These are phyloP conservation scores for Colletotrichum agaves DNA, from an alignment of 2,329 filamentous ascomycete genomes.

Conservation along the genomic window DNA sequence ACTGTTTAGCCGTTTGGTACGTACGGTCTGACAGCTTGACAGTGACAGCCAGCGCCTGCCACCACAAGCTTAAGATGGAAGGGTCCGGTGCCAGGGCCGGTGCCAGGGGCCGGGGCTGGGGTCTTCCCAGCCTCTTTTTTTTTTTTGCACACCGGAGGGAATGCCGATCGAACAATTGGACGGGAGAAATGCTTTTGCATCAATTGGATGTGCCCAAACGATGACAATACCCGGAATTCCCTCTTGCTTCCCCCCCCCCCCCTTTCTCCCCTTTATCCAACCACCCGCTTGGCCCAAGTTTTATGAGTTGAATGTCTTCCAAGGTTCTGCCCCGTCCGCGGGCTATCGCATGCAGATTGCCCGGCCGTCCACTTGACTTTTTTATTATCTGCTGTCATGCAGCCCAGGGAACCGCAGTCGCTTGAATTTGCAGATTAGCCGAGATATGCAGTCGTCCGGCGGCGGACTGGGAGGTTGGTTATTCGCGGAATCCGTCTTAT, in stretches of 20 bases:
- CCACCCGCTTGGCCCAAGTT: constrained; percentile 2
- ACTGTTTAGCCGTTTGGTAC: constrained; percentile 9
- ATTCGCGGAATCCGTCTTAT: no score
- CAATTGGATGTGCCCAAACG: constrained; percentile 2
- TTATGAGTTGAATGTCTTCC: neutral
- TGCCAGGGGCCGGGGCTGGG: no score
- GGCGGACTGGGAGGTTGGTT: neutral
- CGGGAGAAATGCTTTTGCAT: neutral
- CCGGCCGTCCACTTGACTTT: neutral
- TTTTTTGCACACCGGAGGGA: neutral
- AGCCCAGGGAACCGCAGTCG: neutral
- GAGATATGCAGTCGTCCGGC: neutral
- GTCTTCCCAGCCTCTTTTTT: constrained; percentile 1
- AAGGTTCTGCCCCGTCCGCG: constrained; percentile 8
- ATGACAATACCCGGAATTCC: neutral
- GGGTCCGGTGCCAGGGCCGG: neutral
- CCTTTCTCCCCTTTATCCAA: neutral
- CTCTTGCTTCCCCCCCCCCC: no score
- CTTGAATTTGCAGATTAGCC: neutral
- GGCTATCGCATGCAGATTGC: constrained; percentile 8
- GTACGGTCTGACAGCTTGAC: neutral
- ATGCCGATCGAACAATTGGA: constrained; percentile 11
- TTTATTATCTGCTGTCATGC: neutral
- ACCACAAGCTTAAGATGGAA: neutral
- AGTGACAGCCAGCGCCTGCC: neutral